A percentile compares a stretch with the other conserved stretches of the same genome.
These are phyloP conservation scores for Hysterangium stoloniferum DNA, from an alignment of 768 basidiomycete species.

Conservation along the genomic window DNA sequence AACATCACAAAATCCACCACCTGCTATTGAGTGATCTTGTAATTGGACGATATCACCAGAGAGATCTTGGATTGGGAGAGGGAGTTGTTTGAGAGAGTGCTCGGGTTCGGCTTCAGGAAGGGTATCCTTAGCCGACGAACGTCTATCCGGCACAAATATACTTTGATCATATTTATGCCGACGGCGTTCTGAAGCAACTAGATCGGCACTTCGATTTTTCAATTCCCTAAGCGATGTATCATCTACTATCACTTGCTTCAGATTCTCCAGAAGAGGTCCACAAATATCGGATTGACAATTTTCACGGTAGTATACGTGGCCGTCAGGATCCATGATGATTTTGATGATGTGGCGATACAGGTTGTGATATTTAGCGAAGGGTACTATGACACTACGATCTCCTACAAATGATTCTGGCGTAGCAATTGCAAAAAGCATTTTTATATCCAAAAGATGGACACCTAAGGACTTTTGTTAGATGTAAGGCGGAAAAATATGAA, in stretches of 20 bases:
- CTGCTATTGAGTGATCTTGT: background rate
- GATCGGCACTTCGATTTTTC: background rate
- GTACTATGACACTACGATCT: background rate
- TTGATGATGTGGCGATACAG: constrained; percentile 3
- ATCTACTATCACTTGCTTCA: background rate
- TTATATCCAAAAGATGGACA: background rate
- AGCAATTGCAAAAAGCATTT: constrained; percentile 1
- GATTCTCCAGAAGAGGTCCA: background rate
- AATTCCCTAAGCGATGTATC: background rate
- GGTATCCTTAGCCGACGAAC: background rate
- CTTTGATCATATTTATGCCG: background rate
- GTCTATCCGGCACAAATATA: no score
- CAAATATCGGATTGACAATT: background rate
- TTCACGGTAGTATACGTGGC: background rate
- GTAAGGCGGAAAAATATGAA: background rate
- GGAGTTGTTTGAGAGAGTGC: background rate
- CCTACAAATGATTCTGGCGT: background rate
- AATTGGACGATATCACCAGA: constrained; percentile 1
- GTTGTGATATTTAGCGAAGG: constrained; percentile 4
- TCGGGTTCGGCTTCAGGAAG: background rate
- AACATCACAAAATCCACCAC: constrained; percentile 3
- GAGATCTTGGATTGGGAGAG: background rate
- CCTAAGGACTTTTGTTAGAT: background rate
- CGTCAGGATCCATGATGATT: background rate
- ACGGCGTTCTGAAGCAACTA: background rate